phyloP scores from a whole-genome alignment of 2,329 filamentous ascomycete species.

The Penicillium sp. region DNA sequence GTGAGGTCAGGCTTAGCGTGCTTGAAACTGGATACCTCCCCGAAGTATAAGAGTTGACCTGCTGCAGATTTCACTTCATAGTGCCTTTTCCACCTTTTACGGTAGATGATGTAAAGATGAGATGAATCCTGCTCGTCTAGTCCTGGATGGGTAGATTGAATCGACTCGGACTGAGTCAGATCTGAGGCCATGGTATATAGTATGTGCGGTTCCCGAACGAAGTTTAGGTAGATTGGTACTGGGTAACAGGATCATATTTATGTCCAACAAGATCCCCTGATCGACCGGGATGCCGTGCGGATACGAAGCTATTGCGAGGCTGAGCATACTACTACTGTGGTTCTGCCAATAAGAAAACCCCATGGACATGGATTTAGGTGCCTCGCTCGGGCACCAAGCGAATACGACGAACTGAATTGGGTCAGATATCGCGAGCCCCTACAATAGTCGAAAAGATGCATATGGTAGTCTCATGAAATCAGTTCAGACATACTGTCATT shows the following conservation, averaged over 20 bases:
- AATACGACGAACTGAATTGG: not conserved
- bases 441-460: not conserved
- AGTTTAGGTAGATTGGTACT: not conserved
- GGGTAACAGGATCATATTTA: not conserved
- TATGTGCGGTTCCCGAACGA: not conserved
- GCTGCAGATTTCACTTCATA: constrained; percentile 17
- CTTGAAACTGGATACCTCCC: constrained; percentile 12
- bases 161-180: constrained; percentile 9
- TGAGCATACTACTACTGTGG: not conserved
- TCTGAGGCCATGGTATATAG: constrained; percentile 6
- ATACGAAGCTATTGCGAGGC: not conserved
- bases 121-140: constrained; percentile 4
- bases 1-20: constrained; percentile 16
- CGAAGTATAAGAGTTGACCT: constrained; percentile 8
- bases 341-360: not conserved
- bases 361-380: no score
- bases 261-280: not conserved
- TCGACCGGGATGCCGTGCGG: not conserved
- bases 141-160: constrained; percentile 4
- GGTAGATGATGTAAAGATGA: constrained; percentile 11
- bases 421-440: not conserved
- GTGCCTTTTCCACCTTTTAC: constrained; percentile 9
- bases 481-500: not conserved
- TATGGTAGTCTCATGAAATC: not conserved
- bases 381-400: not conserved